Evolutionary conservation across 768 basidiomycete species (phyloP).

Genomic region (Auriscalpium vulgare): DNA sequence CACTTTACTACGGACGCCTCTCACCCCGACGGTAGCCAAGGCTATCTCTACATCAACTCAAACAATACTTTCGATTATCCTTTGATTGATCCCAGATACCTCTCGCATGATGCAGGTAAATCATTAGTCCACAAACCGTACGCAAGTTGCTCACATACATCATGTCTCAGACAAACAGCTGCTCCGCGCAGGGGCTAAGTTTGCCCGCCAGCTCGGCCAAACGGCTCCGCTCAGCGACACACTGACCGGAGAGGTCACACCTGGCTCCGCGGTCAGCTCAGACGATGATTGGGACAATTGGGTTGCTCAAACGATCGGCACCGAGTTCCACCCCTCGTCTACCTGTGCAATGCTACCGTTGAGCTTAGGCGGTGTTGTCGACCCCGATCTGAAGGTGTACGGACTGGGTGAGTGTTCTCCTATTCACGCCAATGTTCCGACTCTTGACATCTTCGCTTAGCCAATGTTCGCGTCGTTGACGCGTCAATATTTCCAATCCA

Average conservation of each 20-base stretch:
- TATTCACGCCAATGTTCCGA: background rate
- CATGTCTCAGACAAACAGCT: slow-evolving; percentile 30
- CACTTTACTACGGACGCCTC: background rate
- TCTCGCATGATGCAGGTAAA: slow-evolving; percentile 43
- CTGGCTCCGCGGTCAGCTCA: slow-evolving; percentile 40
- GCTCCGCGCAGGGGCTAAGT: slow-evolving; percentile 52
- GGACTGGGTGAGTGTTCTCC: slow-evolving; percentile 28
- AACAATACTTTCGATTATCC: slow-evolving; percentile 52
- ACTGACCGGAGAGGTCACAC: slow-evolving; percentile 39
- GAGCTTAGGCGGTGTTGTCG: slow-evolving; percentile 48
- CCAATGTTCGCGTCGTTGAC: slow-evolving; percentile 53
- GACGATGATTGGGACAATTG: slow-evolving; percentile 53
- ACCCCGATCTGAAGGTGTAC: slow-evolving; percentile 47
- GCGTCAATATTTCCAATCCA: slow-evolving; percentile 49
- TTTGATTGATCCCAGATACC: slow-evolving; percentile 59
- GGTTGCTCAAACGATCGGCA: slow-evolving; percentile 34
- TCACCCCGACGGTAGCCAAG: slow-evolving; percentile 31
- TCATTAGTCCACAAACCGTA: background rate
- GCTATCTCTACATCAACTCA: slow-evolving; percentile 54
- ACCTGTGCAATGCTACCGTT: slow-evolving; percentile 53
- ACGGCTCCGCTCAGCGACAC: slow-evolving; percentile 41
- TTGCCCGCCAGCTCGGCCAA: slow-evolving; percentile 47
- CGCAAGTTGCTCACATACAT: background rate
- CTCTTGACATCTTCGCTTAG: slow-evolving; percentile 8
- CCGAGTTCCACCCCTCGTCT: slow-evolving; percentile 55